These are phyloP conservation scores for Fusarium sp. DNA, from an alignment of 2,329 filamentous ascomycete genomes.

Conservation along the genomic window DNA sequence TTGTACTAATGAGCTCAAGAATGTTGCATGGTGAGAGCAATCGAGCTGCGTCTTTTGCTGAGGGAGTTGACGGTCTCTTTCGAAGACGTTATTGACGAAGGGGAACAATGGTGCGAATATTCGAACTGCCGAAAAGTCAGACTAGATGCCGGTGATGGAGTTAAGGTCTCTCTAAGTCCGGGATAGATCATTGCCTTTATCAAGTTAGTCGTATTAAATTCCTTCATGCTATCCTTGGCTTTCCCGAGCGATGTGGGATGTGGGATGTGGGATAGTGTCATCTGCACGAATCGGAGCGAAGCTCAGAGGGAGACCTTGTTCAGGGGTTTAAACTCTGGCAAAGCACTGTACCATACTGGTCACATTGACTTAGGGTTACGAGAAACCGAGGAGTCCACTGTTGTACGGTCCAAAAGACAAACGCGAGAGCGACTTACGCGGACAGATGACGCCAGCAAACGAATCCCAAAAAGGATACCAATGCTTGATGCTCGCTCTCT, in stretches of 20 bases:
- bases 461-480: background rate
- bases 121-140: background rate
- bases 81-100: too few relatives aligned
- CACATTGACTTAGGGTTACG: accelerated
- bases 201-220: background rate
- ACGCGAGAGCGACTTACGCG: background rate
- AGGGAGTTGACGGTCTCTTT: too few relatives aligned
- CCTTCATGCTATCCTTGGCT: background rate
- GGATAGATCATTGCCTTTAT: background rate
- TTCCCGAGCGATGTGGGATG: background rate
- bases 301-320: too few relatives aligned
- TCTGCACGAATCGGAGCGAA: background rate
- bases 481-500: background rate
- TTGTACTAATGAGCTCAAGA: background rate
- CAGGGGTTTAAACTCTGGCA: background rate
- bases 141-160: background rate
- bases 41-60: too few relatives aligned
- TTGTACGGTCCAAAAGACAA: background rate
- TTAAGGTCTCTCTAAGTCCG: background rate
- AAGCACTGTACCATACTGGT: background rate
- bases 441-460: background rate
- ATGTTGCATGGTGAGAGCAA: background rate
- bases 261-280: background rate
- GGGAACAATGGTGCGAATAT: background rate
- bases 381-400: too few relatives aligned